Percentiles rank a stretch among this genome's conserved stretches.
Conservation (phyloP, 1,139 yeast genomes). For the Taphrina wiesneri region DNA sequence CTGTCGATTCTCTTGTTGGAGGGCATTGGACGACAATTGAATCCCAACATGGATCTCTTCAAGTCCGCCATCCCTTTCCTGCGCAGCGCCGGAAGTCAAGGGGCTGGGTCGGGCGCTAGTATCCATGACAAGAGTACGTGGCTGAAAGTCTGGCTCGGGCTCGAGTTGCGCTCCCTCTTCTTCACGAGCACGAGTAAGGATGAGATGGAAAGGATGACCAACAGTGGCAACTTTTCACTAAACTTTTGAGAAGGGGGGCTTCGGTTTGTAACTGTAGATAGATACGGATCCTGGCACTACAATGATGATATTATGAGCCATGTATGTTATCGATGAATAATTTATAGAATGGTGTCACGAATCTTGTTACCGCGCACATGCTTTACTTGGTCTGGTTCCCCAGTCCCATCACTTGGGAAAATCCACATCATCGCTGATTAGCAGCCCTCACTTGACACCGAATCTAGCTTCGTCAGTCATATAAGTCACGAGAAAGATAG, state of each 20-base stretch:
- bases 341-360: background rate
- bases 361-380: background rate
- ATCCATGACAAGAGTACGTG: conserved; percentile 43
- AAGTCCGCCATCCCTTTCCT: conserved; percentile 87
- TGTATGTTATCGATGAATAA: background rate
- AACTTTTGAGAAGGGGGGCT: background rate
- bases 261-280: background rate
- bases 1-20: conserved; percentile 86
- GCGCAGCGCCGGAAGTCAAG: conserved; percentile 75
- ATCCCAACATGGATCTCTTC: conserved; percentile 88
- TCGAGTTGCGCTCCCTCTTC: conserved; percentile 71
- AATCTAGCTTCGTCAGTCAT: background rate
- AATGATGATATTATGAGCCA: background rate
- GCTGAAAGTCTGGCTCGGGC: conserved; percentile 88
- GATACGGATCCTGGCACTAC: background rate
- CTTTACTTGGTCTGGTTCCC: no score
- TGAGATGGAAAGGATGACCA: conserved; percentile 55
- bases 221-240: conserved; percentile 14
- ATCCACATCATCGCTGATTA: no score
- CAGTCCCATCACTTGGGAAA: no score
- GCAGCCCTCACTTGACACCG: background rate
- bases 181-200: conserved; percentile 81
- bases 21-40: conserved; percentile 92
- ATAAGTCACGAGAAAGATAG: background rate
- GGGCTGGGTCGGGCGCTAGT: conserved; percentile 41